Conservation (phyloP, 148 eudicot species). For the Spergularia bocconei region DNA sequence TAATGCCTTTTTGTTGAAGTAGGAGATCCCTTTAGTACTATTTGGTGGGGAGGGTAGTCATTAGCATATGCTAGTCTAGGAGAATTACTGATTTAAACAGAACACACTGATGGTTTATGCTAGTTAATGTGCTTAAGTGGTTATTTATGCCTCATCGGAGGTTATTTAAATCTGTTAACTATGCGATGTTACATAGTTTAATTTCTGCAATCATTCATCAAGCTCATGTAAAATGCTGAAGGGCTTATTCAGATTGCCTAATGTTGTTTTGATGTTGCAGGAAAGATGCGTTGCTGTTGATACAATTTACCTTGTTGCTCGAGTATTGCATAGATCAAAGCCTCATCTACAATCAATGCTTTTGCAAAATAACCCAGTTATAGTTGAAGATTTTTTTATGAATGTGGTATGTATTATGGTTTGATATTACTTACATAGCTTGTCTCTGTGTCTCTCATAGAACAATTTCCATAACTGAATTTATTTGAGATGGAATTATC, state of each 20-base stretch:
- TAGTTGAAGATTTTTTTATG: conserved; percentile 84
- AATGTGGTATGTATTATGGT: conserved; percentile 55
- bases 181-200: not conserved
- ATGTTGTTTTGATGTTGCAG: conserved; percentile 54
- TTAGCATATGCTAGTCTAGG: not conserved
- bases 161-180: not conserved
- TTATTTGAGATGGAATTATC: not conserved
- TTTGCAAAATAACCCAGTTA: conserved; percentile 61
- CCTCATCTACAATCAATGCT: conserved; percentile 88
- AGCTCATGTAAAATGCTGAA: not conserved
- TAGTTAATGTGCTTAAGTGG: not conserved
- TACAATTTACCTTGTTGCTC: conserved; percentile 79
- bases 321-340: conserved; percentile 79
- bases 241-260: conserved; percentile 3
- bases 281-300: conserved; percentile 91
- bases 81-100: not conserved
- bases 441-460: not conserved
- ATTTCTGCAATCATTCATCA: not conserved
- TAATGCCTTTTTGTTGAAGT: not conserved
- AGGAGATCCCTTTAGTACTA: not conserved
- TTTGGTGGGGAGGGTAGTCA: not conserved
- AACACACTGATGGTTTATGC: not conserved
- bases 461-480: not conserved
- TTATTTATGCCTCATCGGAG: not conserved
- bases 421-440: not conserved